A percentile compares a stretch with the other conserved stretches of the same genome.
These are phyloP conservation scores for Cadophora gregata DNA, from an alignment of 2,329 filamentous ascomycete species.

Conservation along the genomic window DNA sequence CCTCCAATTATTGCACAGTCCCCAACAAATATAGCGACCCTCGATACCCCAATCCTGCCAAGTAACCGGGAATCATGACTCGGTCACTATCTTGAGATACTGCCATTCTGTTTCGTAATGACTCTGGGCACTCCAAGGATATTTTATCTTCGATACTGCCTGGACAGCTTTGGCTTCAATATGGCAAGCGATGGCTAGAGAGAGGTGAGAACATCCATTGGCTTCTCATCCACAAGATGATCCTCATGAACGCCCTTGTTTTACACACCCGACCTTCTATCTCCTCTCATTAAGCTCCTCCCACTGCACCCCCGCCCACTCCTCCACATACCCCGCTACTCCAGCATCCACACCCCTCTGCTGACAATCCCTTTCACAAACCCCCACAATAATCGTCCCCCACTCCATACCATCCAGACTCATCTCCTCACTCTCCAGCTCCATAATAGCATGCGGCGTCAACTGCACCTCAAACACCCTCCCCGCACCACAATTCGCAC, in stretches of 20 bases:
- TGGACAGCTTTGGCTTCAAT: too few relatives aligned
- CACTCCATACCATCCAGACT: constrained; percentile 92
- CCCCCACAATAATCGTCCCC: constrained; percentile 88
- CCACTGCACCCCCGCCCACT: constrained; percentile 99
- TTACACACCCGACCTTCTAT: background rate
- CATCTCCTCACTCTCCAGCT: constrained; percentile 80
- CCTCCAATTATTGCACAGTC: too few relatives aligned
- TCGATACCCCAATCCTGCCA: too few relatives aligned
- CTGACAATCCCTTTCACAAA: constrained; percentile 81
- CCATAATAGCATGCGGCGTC: constrained; percentile 86
- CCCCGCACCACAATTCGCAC: constrained; percentile 73
- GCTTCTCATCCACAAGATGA: background rate
- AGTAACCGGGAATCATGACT: too few relatives aligned
- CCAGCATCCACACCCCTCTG: constrained; percentile 62
- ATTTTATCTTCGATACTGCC: too few relatives aligned
- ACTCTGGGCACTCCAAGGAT: too few relatives aligned
- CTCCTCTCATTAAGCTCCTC: constrained; percentile 65
- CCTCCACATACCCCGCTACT: constrained; percentile 78
- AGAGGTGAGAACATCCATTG: background rate
- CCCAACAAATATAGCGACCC: too few relatives aligned
- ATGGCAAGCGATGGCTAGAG: too few relatives aligned
- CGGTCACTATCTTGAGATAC: too few relatives aligned
- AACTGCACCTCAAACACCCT: constrained; percentile 92
- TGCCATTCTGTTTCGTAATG: too few relatives aligned
- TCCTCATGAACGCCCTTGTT: background rate